phyloP scores from a whole-genome alignment of 1,284 basidiomycete species.

The Spongispora temasekensis region DNA sequence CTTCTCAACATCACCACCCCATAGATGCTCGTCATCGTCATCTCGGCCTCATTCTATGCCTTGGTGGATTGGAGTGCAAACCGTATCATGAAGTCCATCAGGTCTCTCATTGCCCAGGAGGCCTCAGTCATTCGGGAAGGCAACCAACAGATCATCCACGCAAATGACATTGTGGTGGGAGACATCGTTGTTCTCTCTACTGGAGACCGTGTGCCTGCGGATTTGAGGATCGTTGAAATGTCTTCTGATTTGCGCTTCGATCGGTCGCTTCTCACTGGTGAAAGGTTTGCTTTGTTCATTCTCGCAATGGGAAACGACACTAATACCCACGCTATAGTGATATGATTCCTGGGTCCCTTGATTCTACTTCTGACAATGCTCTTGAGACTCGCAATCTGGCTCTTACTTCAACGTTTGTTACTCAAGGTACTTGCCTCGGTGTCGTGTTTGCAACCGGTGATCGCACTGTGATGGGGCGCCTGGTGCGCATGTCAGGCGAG shows the following conservation, averaged over 20 bases:
- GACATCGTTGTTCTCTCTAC: constrained; percentile 76
- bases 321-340: constrained; percentile 34
- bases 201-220: constrained; percentile 83
- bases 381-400: constrained; percentile 68
- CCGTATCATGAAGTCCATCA: constrained; percentile 40
- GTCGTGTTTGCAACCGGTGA: constrained; percentile 62
- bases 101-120: constrained; percentile 43
- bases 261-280: constrained; percentile 65
- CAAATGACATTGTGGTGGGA: constrained; percentile 81
- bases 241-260: constrained; percentile 60
- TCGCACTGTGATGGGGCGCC: constrained; percentile 61
- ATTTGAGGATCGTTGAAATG: constrained; percentile 66
- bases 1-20: neutral
- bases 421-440: constrained; percentile 58
- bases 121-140: constrained; percentile 56
- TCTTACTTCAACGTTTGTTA: constrained; percentile 52
- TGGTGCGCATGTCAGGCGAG: constrained; percentile 55
- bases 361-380: constrained; percentile 54
- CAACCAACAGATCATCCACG: constrained; percentile 59
- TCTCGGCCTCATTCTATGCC: constrained; percentile 49
- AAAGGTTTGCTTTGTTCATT: constrained; percentile 35
- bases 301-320: neutral
- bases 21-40: constrained; percentile 60
- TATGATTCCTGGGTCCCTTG: constrained; percentile 51
- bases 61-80: constrained; percentile 45